phyloP scores from a whole-genome alignment of 805 yeast genomes.

The Pichia scutulata region DNA sequence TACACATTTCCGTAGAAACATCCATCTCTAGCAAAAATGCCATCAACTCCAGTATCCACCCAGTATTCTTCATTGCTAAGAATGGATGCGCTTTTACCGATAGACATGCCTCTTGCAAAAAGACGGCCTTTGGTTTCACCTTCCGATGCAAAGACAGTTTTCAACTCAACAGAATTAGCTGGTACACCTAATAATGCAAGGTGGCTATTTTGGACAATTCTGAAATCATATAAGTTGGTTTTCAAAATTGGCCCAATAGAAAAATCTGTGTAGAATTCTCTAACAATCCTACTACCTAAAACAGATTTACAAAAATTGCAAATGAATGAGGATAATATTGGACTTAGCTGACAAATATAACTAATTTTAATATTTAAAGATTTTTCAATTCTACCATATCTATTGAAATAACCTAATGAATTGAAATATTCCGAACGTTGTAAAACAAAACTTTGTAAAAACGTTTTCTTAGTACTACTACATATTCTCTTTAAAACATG shows the following conservation, averaged over 20 bases:
- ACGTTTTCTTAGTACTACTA: constrained; percentile 12
- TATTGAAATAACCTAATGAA: constrained; percentile 42
- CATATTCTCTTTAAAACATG: constrained; percentile 19
- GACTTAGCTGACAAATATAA: constrained; percentile 25
- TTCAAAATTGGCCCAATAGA: constrained; percentile 51
- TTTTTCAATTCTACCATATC: constrained; percentile 21
- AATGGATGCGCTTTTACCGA: constrained; percentile 37
- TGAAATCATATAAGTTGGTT: constrained; percentile 56
- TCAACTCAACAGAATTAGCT: constrained; percentile 53
- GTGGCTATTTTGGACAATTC: constrained; percentile 34
- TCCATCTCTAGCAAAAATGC: constrained; percentile 65
- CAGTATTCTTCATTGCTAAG: constrained; percentile 41
- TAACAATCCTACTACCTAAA: constrained; percentile 42
- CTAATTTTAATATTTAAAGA: constrained; percentile 33
- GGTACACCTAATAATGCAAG: constrained; percentile 45
- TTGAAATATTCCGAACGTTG: constrained; percentile 35
- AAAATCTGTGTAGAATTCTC: constrained; percentile 39
- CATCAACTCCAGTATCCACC: constrained; percentile 40
- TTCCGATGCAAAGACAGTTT: constrained; percentile 33
- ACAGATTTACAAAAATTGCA: constrained; percentile 37
- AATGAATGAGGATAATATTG: constrained; percentile 14
- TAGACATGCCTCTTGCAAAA: constrained; percentile 55
- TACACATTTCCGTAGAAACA: constrained; percentile 43
- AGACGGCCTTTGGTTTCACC: constrained; percentile 42
- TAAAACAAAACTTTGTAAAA: constrained; percentile 21